Evolutionary conservation across 176 grass and related monocot genomes (phyloP).

Genomic region (Chrysopogon serrulatus): DNA sequence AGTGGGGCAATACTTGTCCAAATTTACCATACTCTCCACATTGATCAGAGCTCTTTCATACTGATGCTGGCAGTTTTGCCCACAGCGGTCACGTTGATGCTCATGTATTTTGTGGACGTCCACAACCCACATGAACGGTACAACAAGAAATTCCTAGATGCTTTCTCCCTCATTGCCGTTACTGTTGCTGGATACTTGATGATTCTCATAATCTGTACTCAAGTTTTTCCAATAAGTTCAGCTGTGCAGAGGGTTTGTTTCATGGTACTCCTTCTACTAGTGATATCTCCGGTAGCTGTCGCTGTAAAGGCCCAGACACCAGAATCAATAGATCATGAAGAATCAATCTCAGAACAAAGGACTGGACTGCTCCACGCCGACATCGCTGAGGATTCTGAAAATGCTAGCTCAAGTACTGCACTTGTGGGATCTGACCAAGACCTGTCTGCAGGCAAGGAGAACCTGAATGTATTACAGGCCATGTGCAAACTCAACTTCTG

Average conservation of each 20-base stretch:
- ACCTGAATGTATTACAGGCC: constrained; percentile 49
- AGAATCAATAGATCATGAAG: constrained; percentile 20
- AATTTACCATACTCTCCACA: constrained; percentile 41
- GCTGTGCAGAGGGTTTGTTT: constrained; percentile 43
- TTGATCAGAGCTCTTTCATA: constrained; percentile 57
- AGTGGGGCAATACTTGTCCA: constrained; percentile 87
- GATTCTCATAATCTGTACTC: constrained; percentile 75
- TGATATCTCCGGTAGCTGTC: constrained; percentile 47
- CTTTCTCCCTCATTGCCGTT: constrained; percentile 76
- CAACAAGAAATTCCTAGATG: constrained; percentile 69
- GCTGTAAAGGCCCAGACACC: constrained; percentile 47
- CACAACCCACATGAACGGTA: constrained; percentile 19
- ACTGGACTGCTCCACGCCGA: constrained; percentile 10
- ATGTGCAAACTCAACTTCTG: constrained; percentile 58
- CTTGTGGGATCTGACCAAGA: constrained; percentile 1
- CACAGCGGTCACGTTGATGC: constrained; percentile 48
- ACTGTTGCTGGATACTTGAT: constrained; percentile 76
- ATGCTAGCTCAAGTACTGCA: neutral
- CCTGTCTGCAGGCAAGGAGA: constrained; percentile 24
- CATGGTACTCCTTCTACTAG: constrained; percentile 43
- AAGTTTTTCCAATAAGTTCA: constrained; percentile 43
- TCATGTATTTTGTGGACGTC: constrained; percentile 75
- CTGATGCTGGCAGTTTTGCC: constrained; percentile 76
- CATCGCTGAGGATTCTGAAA: neutral
- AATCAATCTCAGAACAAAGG: constrained; percentile 18